Evolutionary conservation across 73 alveolate genomes (phyloP).

Genomic region (Breviolum minutum): DNA sequence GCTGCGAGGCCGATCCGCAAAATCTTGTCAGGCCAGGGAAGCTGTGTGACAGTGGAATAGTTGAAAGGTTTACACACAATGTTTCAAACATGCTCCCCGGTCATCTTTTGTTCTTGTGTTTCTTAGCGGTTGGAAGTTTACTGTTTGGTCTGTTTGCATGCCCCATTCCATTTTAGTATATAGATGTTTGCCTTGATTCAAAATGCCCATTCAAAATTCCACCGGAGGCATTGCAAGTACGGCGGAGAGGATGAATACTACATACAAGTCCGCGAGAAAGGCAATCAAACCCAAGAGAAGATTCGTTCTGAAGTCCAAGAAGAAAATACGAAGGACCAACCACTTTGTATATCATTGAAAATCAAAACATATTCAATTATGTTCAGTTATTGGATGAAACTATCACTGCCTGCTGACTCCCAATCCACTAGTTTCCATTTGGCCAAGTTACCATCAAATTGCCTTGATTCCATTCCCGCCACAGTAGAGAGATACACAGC

Average conservation of each 20-base stretch:
- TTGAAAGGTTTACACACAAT: background rate
- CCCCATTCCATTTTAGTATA: background rate
- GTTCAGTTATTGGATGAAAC: no score
- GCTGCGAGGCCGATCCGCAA: background rate
- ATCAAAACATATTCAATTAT: no score
- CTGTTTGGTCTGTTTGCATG: background rate
- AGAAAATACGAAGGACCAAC: background rate
- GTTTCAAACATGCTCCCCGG: no score
- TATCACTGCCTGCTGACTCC: no score
- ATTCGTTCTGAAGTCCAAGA: background rate
- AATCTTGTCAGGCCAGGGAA: background rate
- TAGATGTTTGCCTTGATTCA: background rate
- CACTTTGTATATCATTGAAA: no score
- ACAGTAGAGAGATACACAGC: no score
- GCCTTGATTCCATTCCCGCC: no score
- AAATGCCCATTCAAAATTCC: background rate
- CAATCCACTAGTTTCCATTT: no score
- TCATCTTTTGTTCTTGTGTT: no score
- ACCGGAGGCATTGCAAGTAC: background rate
- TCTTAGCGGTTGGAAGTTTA: background rate
- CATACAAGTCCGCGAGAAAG: background rate
- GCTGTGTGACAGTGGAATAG: background rate
- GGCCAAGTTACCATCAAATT: no score
- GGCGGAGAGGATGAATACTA: constrained; percentile 22
- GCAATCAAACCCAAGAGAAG: background rate